Evolutionary conservation across 2,329 filamentous ascomycete species (phyloP).

Genomic region (Colletotrichum australisinense): DNA sequence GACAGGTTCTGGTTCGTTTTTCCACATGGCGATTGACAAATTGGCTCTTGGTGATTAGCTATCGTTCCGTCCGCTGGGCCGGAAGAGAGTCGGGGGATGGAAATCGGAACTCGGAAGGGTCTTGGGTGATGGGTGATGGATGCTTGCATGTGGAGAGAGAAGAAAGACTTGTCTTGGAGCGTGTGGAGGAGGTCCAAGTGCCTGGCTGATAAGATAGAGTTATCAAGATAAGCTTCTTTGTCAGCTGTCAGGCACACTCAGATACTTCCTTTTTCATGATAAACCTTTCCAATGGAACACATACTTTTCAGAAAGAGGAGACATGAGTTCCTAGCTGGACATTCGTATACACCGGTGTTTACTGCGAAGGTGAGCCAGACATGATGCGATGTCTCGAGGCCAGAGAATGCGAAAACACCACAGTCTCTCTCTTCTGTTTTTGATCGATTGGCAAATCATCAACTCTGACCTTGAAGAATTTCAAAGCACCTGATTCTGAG

Average conservation of each 20-base stretch:
- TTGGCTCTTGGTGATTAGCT: background rate
- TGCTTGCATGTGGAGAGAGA: background rate
- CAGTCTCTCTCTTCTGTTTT: no score
- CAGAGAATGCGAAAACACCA: background rate
- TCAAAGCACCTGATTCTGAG: slow-evolving; percentile 1
- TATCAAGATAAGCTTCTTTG: background rate
- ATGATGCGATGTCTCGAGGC: background rate
- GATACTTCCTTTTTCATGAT: background rate
- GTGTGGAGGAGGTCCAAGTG: background rate
- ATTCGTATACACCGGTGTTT: no score
- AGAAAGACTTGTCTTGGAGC: no score
- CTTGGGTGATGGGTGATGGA: background rate
- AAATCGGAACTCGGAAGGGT: slow-evolving; percentile 34
- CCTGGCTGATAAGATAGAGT: slow-evolving; percentile 13
- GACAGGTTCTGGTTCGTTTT: background rate
- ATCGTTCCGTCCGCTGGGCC: slow-evolving; percentile 17
- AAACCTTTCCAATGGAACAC: no score
- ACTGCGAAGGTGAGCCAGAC: background rate
- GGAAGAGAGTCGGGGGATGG: slow-evolving; percentile 18
- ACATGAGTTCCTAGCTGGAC: background rate
- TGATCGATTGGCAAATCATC: background rate
- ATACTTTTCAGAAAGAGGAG: no score
- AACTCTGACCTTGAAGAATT: background rate
- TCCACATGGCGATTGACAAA: background rate
- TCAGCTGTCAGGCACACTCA: background rate